phyloP scores from a whole-genome alignment of 2,329 filamentous ascomycete genomes.

The Immersiporthe knoxdaviesiana region DNA sequence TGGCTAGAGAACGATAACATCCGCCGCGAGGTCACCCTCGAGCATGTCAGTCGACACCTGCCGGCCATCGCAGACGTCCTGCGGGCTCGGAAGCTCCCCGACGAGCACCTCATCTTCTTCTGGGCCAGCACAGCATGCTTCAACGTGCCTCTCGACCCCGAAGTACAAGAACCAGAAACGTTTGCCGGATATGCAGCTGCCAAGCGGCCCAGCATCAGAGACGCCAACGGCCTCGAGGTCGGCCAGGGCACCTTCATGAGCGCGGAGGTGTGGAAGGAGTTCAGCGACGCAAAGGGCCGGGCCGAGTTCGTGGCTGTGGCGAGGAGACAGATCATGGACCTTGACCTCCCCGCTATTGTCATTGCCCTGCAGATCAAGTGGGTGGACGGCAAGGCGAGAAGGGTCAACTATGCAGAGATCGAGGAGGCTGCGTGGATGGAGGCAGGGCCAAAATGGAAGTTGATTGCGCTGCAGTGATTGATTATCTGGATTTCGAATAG shows the following conservation, averaged over 20 bases:
- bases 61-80: neutral
- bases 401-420: slow-evolving; percentile 1
- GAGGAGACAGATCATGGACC: neutral
- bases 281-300: neutral
- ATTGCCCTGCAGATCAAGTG: slow-evolving; percentile 9
- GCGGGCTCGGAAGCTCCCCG: neutral
- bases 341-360: neutral
- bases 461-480: slow-evolving; percentile 6
- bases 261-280: neutral
- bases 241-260: neutral
- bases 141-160: neutral
- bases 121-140: slow-evolving; percentile 10
- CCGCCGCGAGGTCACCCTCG: neutral
- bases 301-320: slow-evolving; percentile 11
- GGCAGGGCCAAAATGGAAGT: slow-evolving; percentile 11
- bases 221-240: neutral
- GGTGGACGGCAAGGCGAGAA: slow-evolving; percentile 4
- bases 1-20: neutral
- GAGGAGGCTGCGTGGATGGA: neutral
- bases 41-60: neutral
- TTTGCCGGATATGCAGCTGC: neutral
- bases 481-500: neutral
- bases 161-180: neutral
- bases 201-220: neutral
- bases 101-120: slow-evolving; percentile 8